A percentile compares a stretch with the other conserved stretches of the same genome.
Evolutionary conservation across 202 grass and related monocot genomes (phyloP).

Genomic region (Setaria viridis): DNA sequence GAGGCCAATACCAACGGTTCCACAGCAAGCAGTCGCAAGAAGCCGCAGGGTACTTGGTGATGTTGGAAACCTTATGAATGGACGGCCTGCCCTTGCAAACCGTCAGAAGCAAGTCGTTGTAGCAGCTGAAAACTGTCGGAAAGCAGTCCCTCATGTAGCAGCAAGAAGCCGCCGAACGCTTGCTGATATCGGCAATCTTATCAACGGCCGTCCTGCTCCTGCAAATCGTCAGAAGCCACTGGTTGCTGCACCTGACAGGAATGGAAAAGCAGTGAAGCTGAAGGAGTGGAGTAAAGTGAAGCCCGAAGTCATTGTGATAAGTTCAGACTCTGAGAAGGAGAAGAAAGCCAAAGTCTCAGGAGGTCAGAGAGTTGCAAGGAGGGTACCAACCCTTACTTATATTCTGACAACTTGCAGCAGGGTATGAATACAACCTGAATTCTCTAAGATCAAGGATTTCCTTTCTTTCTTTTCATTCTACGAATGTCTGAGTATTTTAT

Average conservation of each 20-base stretch:
- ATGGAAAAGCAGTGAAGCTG: constrained; percentile 33
- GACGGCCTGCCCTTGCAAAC: constrained; percentile 26
- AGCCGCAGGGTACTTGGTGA: constrained; percentile 20
- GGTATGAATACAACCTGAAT: constrained; percentile 37
- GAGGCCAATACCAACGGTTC: constrained; percentile 22
- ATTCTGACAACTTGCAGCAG: constrained; percentile 48
- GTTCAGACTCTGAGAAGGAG: constrained; percentile 49
- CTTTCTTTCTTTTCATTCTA: constrained; percentile 5
- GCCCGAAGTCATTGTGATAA: constrained; percentile 42
- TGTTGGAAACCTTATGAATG: constrained; percentile 52
- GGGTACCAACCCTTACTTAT: constrained; percentile 30
- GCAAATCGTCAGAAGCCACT: constrained; percentile 47
- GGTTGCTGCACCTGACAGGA: constrained; percentile 26
- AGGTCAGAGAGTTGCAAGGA: constrained; percentile 35
- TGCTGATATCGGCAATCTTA: constrained; percentile 50
- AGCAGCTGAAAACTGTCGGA: constrained; percentile 35
- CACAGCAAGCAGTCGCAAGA: constrained; percentile 21
- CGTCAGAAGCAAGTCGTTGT: constrained; percentile 49
- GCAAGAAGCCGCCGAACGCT: constrained; percentile 33
- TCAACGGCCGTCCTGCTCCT: constrained; percentile 35
- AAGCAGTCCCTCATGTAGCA: constrained; percentile 20
- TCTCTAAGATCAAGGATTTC: background rate
- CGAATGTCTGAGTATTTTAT: constrained; percentile 15
- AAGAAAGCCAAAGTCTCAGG: constrained; percentile 42
- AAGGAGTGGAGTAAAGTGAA: constrained; percentile 40